Percentiles rank a stretch among this genome's conserved stretches.
phyloP scores from a whole-genome alignment of 495 filamentous ascomycete species.

The Talaromyces borbonicus region DNA sequence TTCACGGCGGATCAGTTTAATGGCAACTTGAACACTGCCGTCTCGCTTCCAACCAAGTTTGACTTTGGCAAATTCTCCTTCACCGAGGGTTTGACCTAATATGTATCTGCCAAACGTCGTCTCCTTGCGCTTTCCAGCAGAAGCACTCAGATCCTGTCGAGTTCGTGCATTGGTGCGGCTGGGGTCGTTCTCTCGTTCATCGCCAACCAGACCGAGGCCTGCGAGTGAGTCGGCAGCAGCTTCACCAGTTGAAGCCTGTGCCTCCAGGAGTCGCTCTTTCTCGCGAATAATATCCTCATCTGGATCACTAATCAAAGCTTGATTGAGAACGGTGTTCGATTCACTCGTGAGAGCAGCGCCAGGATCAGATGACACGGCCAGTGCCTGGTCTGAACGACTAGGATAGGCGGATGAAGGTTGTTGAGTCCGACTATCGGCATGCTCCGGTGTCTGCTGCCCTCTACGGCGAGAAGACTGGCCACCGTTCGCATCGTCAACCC shows the following conservation, averaged over 20 bases:
- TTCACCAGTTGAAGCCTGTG: conserved; percentile 41
- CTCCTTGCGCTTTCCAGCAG: conserved; percentile 52
- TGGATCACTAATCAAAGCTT: conserved; percentile 69
- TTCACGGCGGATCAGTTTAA: conserved; percentile 94
- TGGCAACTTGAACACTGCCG: conserved; percentile 87
- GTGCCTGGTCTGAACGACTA: conserved; percentile 13
- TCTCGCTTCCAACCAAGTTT: conserved; percentile 99
- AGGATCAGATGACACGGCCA: conserved; percentile 18
- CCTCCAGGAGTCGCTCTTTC: conserved; percentile 56
- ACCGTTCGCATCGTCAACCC: conserved; percentile 23
- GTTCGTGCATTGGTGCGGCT: conserved; percentile 52
- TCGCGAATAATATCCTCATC: conserved; percentile 70
- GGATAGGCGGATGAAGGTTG: conserved; percentile 9
- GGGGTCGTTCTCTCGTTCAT: conserved; percentile 51
- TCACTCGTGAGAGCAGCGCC: conserved; percentile 28
- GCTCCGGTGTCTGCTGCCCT: conserved; percentile 21
- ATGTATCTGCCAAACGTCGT: conserved; percentile 91
- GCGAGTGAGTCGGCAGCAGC: conserved; percentile 42
- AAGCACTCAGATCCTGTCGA: conserved; percentile 64
- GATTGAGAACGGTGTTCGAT: conserved; percentile 54
- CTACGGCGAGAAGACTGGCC: conserved; percentile 23
- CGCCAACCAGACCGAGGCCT: conserved; percentile 44
- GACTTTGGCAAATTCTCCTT: conserved; percentile 98
- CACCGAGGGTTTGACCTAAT: conserved; percentile 91
- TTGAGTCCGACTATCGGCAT: conserved; percentile 12